phyloP scores from a whole-genome alignment of 2,329 filamentous ascomycete species.

The Colletotrichum aenigma region DNA sequence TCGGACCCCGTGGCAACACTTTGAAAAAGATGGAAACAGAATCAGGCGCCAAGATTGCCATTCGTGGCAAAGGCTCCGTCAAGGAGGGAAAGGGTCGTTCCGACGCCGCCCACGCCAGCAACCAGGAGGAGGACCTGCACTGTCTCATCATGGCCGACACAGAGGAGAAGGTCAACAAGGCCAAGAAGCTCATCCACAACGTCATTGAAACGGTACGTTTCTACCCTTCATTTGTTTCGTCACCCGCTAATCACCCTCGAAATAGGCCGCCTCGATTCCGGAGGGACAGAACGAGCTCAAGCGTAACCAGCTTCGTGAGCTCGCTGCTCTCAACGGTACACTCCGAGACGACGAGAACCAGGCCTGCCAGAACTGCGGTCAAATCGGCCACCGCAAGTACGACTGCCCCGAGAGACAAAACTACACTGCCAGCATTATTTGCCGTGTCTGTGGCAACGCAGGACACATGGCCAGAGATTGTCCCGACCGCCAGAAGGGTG shows the following conservation, averaged over 20 bases:
- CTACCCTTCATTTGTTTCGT: not conserved
- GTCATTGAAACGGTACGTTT: conserved; percentile 92
- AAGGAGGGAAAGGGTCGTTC: conserved; percentile 99
- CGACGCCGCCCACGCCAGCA: conserved; percentile 98
- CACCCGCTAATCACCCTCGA: conserved; percentile 25
- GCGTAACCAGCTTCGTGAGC: conserved; percentile 96
- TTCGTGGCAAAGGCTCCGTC: conserved; percentile 98
- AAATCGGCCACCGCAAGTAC: conserved; percentile 98
- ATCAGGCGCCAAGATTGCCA: conserved; percentile 97
- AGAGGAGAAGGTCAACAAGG: conserved; percentile 99
- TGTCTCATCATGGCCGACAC: conserved; percentile 99
- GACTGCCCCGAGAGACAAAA: conserved; percentile 98
- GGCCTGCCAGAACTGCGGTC: conserved; percentile 98
- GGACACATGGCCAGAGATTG: conserved; percentile 99
- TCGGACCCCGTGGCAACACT: conserved; percentile 99
- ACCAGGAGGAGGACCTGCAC: conserved; percentile 99
- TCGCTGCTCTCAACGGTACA: conserved; percentile 97
- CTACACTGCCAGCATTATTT: conserved; percentile 99
- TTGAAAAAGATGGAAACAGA: conserved; percentile 99
- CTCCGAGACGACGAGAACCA: conserved; percentile 99
- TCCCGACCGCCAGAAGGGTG: conserved; percentile 89
- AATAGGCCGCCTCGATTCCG: conserved; percentile 92
- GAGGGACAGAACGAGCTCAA: conserved; percentile 99
- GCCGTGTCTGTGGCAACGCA: conserved; percentile 95
- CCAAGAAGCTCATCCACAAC: conserved; percentile 97